Evolutionary conservation across 768 basidiomycete species (phyloP), one percentile per base, ranked within the genome.

Genomic region (Trametes cingulata): DNA sequence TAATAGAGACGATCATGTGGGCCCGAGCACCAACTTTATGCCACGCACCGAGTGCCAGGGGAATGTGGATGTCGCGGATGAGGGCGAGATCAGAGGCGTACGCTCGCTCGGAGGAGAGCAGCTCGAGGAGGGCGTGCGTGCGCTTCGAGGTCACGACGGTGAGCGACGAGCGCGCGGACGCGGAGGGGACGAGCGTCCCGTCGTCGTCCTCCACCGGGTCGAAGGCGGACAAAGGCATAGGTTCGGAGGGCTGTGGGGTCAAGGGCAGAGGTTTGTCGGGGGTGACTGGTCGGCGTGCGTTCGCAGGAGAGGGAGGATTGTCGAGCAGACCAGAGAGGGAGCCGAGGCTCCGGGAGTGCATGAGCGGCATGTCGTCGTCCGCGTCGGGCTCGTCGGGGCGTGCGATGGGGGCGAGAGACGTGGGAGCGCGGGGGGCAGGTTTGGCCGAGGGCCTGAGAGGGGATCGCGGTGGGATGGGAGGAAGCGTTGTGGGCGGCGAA

Each of bases 71-170:
- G 61, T 90, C 86, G 53, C 86, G 80, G 62, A 93, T 85, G 54
- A 93, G 77, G 15, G 86, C 87, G 25, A 94, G 78, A 77, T 93
- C 92, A n/a, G 85, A 85, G 13, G 91, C 87, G 72, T 93, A 93
- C 1, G 89, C 87, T 25, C 88, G 79, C 68, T 94, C 91, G 20
- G 89, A 90, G 12, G 87, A 84, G 45, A 93, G 79, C 25, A 94
- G 74, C 64, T 94, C 92, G 51, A 84, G 82, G 20, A 93, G 76
- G 9, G 91, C 91, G 70, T 93, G 88, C 22, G 84, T 80, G 37
- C 92, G 82, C 74, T 93, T 93, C 25, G 86, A 81, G 68, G 85
- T 72, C 24, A 43, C 60, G 1, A 29, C 52, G 20, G 61, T 58
- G 24, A 53, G 41, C 24, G 63, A 66, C 25, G 62, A 58, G 17